Evolutionary conservation across 1,139 yeast species (phyloP).

Genomic region (Debaryomycetaceae sp.): DNA sequence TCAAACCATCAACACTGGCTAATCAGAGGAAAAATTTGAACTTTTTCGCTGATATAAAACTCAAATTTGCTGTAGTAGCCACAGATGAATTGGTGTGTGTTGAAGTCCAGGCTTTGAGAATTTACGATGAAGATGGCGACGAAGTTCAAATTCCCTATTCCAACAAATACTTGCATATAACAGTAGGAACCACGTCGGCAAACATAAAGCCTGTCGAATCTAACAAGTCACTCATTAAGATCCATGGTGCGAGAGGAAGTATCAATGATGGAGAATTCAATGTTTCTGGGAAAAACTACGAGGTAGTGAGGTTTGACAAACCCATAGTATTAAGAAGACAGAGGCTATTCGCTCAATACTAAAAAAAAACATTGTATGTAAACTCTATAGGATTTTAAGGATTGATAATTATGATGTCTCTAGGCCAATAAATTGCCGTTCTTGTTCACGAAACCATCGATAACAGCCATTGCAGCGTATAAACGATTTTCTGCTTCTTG

Average conservation of each 20-base stretch:
- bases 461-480: conserved; percentile 84
- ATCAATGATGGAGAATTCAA: conserved; percentile 8
- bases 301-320: conserved; percentile 10
- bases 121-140: conserved; percentile 19
- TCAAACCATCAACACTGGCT: conserved; percentile 7
- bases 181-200: conserved; percentile 59
- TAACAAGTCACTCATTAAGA: conserved; percentile 19
- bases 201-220: conserved; percentile 46
- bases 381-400: too few relatives aligned
- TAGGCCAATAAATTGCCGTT: conserved; percentile 5
- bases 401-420: neutral
- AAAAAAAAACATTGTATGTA: conserved; percentile 2
- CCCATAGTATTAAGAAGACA: conserved; percentile 12
- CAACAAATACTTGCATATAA: conserved; percentile 64
- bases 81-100: conserved; percentile 55
- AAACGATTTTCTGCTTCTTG: conserved; percentile 86
- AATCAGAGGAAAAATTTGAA: conserved; percentile 12
- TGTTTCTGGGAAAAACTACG: conserved; percentile 5
- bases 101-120: conserved; percentile 38
- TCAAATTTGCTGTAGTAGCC: conserved; percentile 47
- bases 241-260: conserved; percentile 8
- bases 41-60: conserved; percentile 33
- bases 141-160: conserved; percentile 20
- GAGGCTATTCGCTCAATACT: conserved; percentile 17
- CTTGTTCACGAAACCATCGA: conserved; percentile 51